Percentiles rank a stretch among this genome's conserved stretches.
phyloP scores from a whole-genome alignment of 805 yeast species.

The Nakazawaea sp. region DNA sequence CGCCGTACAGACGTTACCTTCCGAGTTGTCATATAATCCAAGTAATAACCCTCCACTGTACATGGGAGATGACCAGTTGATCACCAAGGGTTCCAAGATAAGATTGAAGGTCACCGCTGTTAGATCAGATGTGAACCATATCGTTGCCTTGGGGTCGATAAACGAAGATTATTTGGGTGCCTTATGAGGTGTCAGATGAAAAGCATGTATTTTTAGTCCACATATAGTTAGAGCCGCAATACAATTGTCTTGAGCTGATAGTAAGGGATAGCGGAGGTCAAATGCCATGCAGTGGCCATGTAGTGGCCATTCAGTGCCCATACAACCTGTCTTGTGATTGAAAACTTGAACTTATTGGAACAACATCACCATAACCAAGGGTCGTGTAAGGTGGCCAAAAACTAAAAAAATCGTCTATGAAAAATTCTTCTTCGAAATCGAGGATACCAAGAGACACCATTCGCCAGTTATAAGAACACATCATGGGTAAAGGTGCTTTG shows the following conservation, averaged over 20 bases:
- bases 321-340: no score
- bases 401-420: background rate
- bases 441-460: background rate
- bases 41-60: conserved; percentile 98
- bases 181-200: conserved; percentile 23
- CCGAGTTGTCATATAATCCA: conserved; percentile 89
- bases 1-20: conserved; percentile 89
- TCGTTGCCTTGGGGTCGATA: conserved; percentile 95
- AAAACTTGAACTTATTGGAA: no score
- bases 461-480: background rate
- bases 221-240: no score
- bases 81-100: conserved; percentile 89
- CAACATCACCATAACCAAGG: no score
- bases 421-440: background rate
- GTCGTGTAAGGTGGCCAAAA: no score
- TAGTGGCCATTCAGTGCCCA: no score
- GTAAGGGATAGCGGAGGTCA: no score
- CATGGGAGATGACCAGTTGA: conserved; percentile 89
- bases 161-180: conserved; percentile 98
- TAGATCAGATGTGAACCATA: conserved; percentile 93
- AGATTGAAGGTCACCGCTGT: conserved; percentile 96
- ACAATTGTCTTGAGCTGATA: no score
- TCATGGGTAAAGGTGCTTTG: conserved; percentile 43
- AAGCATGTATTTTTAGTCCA: background rate
- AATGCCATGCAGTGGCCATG: no score